Conservation (phyloP, 2,329 filamentous ascomycete genomes). For the Ophiostoma populinum region DNA sequence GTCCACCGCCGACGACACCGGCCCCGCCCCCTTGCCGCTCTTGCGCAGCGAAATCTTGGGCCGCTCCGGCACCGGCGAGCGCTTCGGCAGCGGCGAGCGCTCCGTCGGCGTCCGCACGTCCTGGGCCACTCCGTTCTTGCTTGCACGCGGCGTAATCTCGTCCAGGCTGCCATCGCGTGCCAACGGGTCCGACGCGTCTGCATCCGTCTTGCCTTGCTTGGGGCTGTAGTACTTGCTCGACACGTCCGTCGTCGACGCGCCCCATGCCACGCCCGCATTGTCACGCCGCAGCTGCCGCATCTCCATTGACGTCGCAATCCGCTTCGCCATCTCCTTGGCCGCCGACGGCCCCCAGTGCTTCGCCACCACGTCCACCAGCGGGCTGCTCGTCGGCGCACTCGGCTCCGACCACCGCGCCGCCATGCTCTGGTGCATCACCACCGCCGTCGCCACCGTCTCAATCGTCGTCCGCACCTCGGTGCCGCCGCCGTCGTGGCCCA, state of each 20-base stretch:
- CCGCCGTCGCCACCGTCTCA: slow-evolving; percentile 33
- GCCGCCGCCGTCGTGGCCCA: slow-evolving; percentile 15
- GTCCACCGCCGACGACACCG: neutral
- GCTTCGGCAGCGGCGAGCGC: neutral
- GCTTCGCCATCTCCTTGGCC: slow-evolving; percentile 25
- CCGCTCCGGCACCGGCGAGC: neutral
- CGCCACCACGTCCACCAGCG: slow-evolving; percentile 27
- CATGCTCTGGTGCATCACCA: slow-evolving; percentile 29
- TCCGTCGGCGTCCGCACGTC: neutral
- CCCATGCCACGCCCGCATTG: neutral
- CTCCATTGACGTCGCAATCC: slow-evolving; percentile 10
- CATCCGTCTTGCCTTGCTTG: too few species aligned
- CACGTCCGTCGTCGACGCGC: too few species aligned
- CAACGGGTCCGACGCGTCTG: too few species aligned
- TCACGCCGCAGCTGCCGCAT: slow-evolving; percentile 2
- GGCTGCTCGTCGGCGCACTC: slow-evolving; percentile 19
- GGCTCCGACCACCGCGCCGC: slow-evolving; percentile 34
- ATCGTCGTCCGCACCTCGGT: slow-evolving; percentile 28
- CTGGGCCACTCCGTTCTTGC: neutral
- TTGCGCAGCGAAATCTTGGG: slow-evolving; percentile 6
- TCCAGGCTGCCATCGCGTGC: slow-evolving; percentile 3
- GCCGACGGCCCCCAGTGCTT: slow-evolving; percentile 30
- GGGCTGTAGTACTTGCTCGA: too few species aligned
- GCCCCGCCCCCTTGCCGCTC: slow-evolving; percentile 11
- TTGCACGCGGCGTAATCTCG: slow-evolving; percentile 8